Base-by-base conservation (phyloP, 345 rosid genomes). In the Jatropha curcas region DNA sequence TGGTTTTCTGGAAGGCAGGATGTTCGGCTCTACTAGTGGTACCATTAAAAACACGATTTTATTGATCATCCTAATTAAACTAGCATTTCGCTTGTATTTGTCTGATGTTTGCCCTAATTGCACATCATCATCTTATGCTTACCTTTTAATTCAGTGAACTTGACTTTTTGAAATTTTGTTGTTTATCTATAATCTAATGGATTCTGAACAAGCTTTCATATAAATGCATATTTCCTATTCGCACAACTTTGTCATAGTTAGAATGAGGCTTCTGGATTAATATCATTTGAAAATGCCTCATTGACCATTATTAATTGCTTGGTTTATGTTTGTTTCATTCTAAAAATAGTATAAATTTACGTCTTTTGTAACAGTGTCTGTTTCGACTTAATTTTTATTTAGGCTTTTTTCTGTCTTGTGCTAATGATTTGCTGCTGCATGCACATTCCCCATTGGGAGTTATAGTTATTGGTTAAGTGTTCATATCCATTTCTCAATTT, bases 11-110 rank as follows among this genome's bases (percentile, higher is more conserved):
- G 37, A 31, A 71, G 74, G 55, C n/a, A 85, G 62, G 74, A 89
- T 92, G 97, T 89, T 87, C 37, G 89, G 82, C 28, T 73, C 88
- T 24, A 77, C 86, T 17, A 86, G 68, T 56, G 81, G 94, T 89
- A 41, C n/a, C n/a, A n/a, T n/a, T n/a, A n/a, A n/a, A n/a, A n/a
- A n/a, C n/a, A n/a, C n/a, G n/a, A n/a, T n/a, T n/a, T n/a, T n/a
- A n/a, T n/a, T n/a, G n/a, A n/a, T n/a, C n/a, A n/a, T n/a, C n/a
- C n/a, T n/a, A n/a, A n/a, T n/a, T n/a, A n/a, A n/a, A n/a, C n/a
- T n/a, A n/a, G n/a, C n/a, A n/a, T n/a, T n/a, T n/a, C n/a, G n/a
- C n/a, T 39, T 25, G 28, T 25, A 6, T 68, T 9, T 35, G 20
- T 67, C 9, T 35, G 33, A 50, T 67, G n/a, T 20, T 43, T 13